These are phyloP conservation scores for Hypoxylon sp. DNA, from an alignment of 2,329 filamentous ascomycete species.

Conservation along the genomic window DNA sequence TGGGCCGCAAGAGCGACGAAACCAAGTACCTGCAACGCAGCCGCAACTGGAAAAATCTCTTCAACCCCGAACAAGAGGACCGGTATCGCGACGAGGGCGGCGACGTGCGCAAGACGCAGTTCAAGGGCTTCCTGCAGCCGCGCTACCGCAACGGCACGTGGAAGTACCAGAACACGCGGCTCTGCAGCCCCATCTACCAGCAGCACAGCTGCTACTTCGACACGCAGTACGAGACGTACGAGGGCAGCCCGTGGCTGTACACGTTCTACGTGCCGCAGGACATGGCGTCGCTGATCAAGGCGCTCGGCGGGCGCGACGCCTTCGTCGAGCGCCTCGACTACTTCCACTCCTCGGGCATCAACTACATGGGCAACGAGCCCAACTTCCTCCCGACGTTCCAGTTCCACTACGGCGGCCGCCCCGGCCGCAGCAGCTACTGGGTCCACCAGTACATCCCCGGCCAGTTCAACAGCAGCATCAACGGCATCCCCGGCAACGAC, in stretches of 20 bases:
- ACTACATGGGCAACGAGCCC: constrained; percentile 78
- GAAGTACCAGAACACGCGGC: constrained; percentile 76
- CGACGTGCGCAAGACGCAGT: constrained; percentile 62
- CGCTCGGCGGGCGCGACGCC: constrained; percentile 69
- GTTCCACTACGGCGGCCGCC: constrained; percentile 78
- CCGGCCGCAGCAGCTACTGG: constrained; percentile 68
- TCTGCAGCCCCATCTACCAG: constrained; percentile 69
- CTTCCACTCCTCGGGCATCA: constrained; percentile 75
- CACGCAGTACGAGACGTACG: constrained; percentile 60
- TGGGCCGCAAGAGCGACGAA: constrained; percentile 69
- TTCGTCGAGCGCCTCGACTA: constrained; percentile 75
- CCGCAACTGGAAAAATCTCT: constrained; percentile 80
- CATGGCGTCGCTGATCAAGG: constrained; percentile 54
- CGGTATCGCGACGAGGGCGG: constrained; percentile 44
- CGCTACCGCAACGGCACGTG: constrained; percentile 76
- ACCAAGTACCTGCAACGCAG: constrained; percentile 73
- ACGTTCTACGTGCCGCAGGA: constrained; percentile 74
- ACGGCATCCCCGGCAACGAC: constrained; percentile 71
- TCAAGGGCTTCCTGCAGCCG: constrained; percentile 80
- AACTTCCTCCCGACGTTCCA: constrained; percentile 68
- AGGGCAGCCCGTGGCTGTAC: constrained; percentile 76
- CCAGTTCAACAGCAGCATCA: constrained; percentile 75
- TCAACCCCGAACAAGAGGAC: constrained; percentile 62
- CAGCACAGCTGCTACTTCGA: constrained; percentile 65
- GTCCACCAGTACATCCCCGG: constrained; percentile 76